phyloP scores from a whole-genome alignment of 108 stramenopile genomes.

The Craspedostauros australis region DNA sequence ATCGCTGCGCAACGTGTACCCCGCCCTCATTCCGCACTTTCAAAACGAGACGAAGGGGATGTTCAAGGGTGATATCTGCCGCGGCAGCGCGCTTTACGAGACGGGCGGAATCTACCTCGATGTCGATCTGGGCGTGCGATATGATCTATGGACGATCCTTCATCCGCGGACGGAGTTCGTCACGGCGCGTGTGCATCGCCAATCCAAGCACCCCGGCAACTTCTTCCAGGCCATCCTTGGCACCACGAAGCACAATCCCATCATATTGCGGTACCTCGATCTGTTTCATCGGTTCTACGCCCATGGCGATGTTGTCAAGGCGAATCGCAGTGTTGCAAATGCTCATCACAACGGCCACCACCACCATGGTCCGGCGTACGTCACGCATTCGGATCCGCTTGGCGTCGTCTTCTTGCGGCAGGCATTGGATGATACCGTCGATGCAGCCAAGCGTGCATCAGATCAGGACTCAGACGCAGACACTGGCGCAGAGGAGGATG shows the following conservation, averaged over 20 bases:
- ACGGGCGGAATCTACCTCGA: conserved; percentile 78
- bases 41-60: conserved; percentile 53
- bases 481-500: no score
- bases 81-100: conserved; percentile 70
- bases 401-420: conserved; percentile 63
- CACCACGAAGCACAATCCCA: conserved; percentile 32
- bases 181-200: conserved; percentile 52
- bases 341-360: no score
- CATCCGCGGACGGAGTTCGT: conserved; percentile 46
- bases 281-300: conserved; percentile 62
- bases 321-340: conserved; percentile 8
- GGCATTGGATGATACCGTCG: conserved; percentile 59
- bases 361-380: no score
- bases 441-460: not conserved
- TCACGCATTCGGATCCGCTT: no score
- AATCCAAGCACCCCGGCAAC: conserved; percentile 49
- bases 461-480: no score
- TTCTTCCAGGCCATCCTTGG: conserved; percentile 86
- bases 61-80: conserved; percentile 84
- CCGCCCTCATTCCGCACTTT: conserved; percentile 45
- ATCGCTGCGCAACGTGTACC: conserved; percentile 18
- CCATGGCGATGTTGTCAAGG: not conserved
- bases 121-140: conserved; percentile 66
- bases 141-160: conserved; percentile 50
- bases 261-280: conserved; percentile 59